Percentiles rank a stretch among this genome's conserved stretches.
These are phyloP conservation scores for Russula abietina DNA, from an alignment of 768 basidiomycete genomes.

Conservation along the genomic window DNA sequence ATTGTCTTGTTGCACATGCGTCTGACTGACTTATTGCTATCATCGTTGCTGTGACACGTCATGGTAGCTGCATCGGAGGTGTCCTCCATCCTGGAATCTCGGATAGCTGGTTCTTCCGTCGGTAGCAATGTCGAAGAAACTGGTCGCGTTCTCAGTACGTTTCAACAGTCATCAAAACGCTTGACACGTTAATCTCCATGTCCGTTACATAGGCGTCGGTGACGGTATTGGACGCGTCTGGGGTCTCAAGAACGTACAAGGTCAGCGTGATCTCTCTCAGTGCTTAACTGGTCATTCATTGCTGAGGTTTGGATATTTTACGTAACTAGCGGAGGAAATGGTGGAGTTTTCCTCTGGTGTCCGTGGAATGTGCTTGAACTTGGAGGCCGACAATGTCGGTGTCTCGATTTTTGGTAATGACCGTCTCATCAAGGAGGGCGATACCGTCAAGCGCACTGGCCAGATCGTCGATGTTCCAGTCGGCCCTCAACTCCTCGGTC, in stretches of 20 bases:
- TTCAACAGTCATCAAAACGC: neutral
- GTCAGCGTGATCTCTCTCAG: slow-evolving; percentile 37
- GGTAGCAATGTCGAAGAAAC: slow-evolving; percentile 98
- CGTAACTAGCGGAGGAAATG: slow-evolving; percentile 89
- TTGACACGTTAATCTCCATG: slow-evolving; percentile 27
- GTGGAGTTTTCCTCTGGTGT: slow-evolving; percentile 99
- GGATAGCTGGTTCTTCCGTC: slow-evolving; percentile 88
- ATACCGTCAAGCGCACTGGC: slow-evolving; percentile 99
- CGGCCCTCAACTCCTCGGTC: slow-evolving; percentile 93
- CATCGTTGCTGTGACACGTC: slow-evolving; percentile 34
- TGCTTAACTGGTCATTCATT: slow-evolving; percentile 19
- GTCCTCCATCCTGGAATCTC: slow-evolving; percentile 96
- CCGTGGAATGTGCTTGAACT: slow-evolving; percentile 99
- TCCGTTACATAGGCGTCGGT: slow-evolving; percentile 70
- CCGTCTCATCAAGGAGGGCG: slow-evolving; percentile 99
- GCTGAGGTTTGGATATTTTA: slow-evolving; percentile 23
- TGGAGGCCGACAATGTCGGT: slow-evolving; percentile 99
- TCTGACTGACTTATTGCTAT: slow-evolving; percentile 22
- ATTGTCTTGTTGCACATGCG: neutral
- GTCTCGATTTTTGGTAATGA: slow-evolving; percentile 99
- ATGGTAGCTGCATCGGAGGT: slow-evolving; percentile 93
- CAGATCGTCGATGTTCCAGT: slow-evolving; percentile 99
- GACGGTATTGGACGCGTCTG: slow-evolving; percentile 99
- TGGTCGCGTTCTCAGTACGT: slow-evolving; percentile 94
- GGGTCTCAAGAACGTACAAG: slow-evolving; percentile 98